Conservation (phyloP, 1,139 yeast genomes). For the Diutina catenulata region DNA sequence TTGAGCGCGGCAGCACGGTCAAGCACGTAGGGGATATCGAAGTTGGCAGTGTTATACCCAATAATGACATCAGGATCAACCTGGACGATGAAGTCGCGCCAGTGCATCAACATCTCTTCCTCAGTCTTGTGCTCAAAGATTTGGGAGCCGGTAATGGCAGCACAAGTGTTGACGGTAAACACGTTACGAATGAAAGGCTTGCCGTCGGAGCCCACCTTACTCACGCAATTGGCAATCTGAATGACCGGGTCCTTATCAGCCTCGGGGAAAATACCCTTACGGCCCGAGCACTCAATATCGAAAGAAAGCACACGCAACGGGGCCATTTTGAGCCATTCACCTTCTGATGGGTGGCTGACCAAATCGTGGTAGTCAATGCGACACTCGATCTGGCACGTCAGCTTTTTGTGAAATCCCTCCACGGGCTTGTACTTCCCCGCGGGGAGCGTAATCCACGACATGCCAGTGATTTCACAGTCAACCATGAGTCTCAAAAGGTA, state of each 20-base stretch:
- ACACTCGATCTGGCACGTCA: slow-evolving; percentile 83
- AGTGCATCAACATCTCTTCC: slow-evolving; percentile 67
- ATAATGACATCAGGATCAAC: slow-evolving; percentile 95
- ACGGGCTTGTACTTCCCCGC: slow-evolving; percentile 50
- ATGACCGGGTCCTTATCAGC: slow-evolving; percentile 89
- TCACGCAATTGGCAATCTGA: slow-evolving; percentile 92
- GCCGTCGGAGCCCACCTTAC: slow-evolving; percentile 55
- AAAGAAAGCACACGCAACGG: slow-evolving; percentile 89
- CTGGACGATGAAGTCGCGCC: slow-evolving; percentile 76
- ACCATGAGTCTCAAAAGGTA: slow-evolving; percentile 81
- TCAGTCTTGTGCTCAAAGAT: slow-evolving; percentile 69
- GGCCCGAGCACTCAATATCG: slow-evolving; percentile 97
- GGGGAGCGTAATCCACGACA: slow-evolving; percentile 96
- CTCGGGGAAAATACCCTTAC: slow-evolving; percentile 95
- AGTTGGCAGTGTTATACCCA: slow-evolving; percentile 90
- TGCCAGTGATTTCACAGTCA: slow-evolving; percentile 85
- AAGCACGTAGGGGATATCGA: slow-evolving; percentile 86
- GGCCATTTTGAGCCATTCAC: slow-evolving; percentile 89
- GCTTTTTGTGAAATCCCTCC: slow-evolving; percentile 27
- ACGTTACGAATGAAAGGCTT: slow-evolving; percentile 90
- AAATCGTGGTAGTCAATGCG: slow-evolving; percentile 55
- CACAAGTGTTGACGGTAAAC: slow-evolving; percentile 82
- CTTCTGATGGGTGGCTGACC: slow-evolving; percentile 78
- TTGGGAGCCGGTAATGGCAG: slow-evolving; percentile 90
- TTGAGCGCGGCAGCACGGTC: slow-evolving; percentile 76